These are phyloP conservation scores for Calocera viscosa DNA, from an alignment of 768 basidiomycete species.

Conservation along the genomic window DNA sequence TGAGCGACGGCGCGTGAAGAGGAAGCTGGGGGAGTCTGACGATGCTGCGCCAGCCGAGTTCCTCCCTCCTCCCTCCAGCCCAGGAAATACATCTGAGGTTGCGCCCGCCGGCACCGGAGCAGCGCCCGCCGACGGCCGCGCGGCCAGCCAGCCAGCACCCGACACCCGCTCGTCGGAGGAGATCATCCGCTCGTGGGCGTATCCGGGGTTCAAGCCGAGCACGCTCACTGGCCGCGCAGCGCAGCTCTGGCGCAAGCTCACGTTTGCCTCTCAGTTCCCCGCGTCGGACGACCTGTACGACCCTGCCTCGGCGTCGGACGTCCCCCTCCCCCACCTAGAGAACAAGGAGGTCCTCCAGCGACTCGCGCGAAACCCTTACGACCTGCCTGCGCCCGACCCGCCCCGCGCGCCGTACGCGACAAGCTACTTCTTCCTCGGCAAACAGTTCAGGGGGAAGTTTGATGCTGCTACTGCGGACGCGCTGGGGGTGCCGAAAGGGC, in stretches of 20 bases:
- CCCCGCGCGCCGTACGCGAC: constrained; percentile 3
- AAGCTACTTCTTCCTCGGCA: constrained; percentile 35
- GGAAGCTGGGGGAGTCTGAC: neutral
- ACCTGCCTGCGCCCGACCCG: neutral
- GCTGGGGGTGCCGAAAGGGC: constrained; percentile 51
- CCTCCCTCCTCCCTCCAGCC: too few species aligned
- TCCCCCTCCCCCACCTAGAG: constrained; percentile 11
- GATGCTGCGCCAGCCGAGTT: neutral
- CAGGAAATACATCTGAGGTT: too few species aligned
- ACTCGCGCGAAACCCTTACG: constrained; percentile 5
- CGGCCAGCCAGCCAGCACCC: too few species aligned
- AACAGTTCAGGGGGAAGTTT: constrained; percentile 51
- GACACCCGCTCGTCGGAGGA: too few species aligned
- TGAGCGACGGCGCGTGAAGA: too few species aligned
- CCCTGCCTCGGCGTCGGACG: constrained; percentile 20
- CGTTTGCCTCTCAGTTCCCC: constrained; percentile 54
- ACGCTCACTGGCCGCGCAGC: constrained; percentile 36
- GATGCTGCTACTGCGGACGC: constrained; percentile 48
- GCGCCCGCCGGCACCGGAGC: too few species aligned
- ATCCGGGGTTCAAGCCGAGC: neutral
- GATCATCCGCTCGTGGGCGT: too few species aligned
- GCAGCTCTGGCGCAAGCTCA: constrained; percentile 42
- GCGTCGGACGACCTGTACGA: constrained; percentile 21
- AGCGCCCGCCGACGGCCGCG: too few species aligned
- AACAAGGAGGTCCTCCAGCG: constrained; percentile 13